Conservation (phyloP, 2,329 filamentous ascomycete species). For the Colletotrichum endophyticum region DNA sequence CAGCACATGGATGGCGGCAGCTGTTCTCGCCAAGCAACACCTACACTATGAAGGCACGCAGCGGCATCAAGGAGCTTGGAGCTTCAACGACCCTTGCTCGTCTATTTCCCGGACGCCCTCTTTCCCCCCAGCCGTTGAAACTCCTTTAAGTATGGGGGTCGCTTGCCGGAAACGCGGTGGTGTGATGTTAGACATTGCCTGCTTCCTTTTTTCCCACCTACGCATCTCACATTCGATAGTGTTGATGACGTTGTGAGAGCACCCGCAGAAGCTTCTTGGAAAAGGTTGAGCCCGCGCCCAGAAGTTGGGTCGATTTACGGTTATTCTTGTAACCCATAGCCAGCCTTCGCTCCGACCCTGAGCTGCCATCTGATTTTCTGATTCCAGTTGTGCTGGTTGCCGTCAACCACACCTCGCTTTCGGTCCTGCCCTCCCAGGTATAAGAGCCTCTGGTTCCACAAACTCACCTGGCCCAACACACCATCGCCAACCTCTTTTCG, state of each 20-base stretch:
- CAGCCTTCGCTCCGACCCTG: neutral
- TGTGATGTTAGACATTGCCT: neutral
- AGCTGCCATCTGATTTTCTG: neutral
- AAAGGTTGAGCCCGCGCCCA: neutral
- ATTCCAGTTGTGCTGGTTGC: neutral
- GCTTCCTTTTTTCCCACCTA: neutral
- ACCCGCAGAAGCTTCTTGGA: neutral
- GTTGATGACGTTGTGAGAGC: neutral
- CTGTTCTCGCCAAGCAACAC: neutral
- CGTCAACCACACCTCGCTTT: neutral
- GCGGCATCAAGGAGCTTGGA: neutral
- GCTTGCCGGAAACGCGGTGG: neutral
- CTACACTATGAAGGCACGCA: neutral
- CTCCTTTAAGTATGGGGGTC: constrained; percentile 1
- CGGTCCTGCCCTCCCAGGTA: neutral
- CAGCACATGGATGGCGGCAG: neutral
- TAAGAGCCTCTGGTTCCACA: neutral
- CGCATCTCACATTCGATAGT: neutral
- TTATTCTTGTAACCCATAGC: neutral
- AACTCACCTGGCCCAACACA: neutral
- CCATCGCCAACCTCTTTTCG: neutral
- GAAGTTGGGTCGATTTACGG: neutral
- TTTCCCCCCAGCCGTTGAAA: neutral
- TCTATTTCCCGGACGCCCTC: neutral
- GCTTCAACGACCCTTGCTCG: neutral